Base-by-base conservation (phyloP, 768 basidiomycete genomes). In the Mycena latifolia region DNA sequence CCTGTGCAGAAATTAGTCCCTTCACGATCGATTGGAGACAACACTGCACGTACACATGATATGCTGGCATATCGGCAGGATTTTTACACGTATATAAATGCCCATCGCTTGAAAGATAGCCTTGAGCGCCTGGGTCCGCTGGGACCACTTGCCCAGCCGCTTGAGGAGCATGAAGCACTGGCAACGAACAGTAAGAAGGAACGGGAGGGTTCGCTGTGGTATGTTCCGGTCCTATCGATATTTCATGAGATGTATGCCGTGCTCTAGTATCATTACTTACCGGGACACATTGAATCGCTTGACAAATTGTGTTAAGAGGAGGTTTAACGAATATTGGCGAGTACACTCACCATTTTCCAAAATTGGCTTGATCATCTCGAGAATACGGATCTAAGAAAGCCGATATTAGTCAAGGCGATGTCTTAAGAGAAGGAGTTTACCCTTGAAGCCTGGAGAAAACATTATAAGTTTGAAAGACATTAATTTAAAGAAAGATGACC, bases 11-110 rank as follows among this genome's bases (percentile, higher is more conserved):
- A 43, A 20, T 43, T 24, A 33, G 47, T 29, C 9, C 48, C 31
- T 45, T 2, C 8, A 11, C 14, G 41, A 0, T 8, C 39, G 17
- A 39, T 10, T 18, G n/a, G n/a, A n/a, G n/a, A n/a, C n/a, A n/a
- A n/a, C n/a, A n/a, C n/a, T n/a, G n/a, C 37, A 80, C 87, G 63
- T 72, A 89, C 86, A 90, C 86, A 72, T 90, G 88, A 76, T 84
- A 89, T 0, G 88, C 80, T 67, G 84, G 87, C 73, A 85, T 72
- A 11, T 83, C 77, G 0, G 77, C 78, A 1, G 89, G 89, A 66
- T 89, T 87, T 57, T 78, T 78, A 75, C 88, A 89, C 1, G 72
- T 29, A 62, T 87, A 89, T 14, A 79, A 67, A 71, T 89, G 89
- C 0, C 89, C 88, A 53, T 89, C 88, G 24, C 76, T 77, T 4